Percentiles rank a stretch among this genome's conserved stretches.
Conservation (phyloP, 495 filamentous ascomycete species). For the Acidomyces sp. region DNA sequence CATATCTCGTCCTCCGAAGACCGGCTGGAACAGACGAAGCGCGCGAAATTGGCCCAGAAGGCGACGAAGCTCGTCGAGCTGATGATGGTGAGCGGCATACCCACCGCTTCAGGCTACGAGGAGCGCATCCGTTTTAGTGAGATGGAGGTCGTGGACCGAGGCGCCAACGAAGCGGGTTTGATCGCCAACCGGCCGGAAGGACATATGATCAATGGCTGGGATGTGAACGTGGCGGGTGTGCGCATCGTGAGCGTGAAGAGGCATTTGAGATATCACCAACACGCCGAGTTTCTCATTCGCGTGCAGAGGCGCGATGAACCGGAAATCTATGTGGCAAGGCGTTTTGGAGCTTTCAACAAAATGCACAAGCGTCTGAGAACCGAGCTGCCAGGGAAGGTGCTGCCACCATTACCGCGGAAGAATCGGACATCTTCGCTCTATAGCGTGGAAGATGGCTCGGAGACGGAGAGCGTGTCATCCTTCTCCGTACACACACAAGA, state of each 20-base stretch:
- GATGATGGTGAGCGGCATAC: constrained; percentile 98
- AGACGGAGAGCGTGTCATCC: constrained; percentile 56
- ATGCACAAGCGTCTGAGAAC: constrained; percentile 66
- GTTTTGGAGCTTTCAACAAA: constrained; percentile 77
- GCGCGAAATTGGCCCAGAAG: constrained; percentile 81
- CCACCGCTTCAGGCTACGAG: constrained; percentile 91
- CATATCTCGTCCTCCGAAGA: constrained; percentile 95
- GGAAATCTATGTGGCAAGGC: constrained; percentile 64
- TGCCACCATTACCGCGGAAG: constrained; percentile 79
- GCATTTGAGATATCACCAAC: constrained; percentile 78
- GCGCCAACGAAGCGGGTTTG: constrained; percentile 80
- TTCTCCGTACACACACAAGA: constrained; percentile 50
- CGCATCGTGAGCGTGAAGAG: constrained; percentile 67
- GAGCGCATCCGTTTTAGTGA: constrained; percentile 92
- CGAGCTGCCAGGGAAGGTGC: constrained; percentile 82
- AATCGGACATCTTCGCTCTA: constrained; percentile 54
- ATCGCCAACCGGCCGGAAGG: constrained; percentile 78
- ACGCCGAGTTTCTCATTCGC: constrained; percentile 85
- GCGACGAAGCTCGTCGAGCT: constrained; percentile 89
- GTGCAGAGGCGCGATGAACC: constrained; percentile 57
- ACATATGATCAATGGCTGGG: constrained; percentile 85
- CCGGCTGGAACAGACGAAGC: constrained; percentile 87
- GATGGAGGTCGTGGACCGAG: constrained; percentile 87
- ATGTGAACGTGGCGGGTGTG: constrained; percentile 89
- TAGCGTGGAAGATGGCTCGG: constrained; percentile 47